Percentiles rank a stretch among this genome's conserved stretches.
Conservation (phyloP, 768 basidiomycete species). For the Ramaria sp. region DNA sequence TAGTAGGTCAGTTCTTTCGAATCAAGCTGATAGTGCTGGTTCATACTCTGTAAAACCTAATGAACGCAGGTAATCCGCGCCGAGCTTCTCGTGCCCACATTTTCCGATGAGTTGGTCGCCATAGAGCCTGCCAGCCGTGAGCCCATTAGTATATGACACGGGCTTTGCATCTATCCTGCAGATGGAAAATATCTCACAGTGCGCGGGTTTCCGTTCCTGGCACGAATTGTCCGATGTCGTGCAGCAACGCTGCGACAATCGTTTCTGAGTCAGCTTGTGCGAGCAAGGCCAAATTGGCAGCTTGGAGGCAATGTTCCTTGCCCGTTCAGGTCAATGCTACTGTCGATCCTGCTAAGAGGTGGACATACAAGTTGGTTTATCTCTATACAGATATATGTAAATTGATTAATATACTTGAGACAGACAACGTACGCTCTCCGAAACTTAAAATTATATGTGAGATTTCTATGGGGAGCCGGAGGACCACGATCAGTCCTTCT, state of each 20-base stretch:
- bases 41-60: constrained; percentile 8
- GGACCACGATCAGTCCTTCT: too few species aligned
- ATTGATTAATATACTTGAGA: neutral
- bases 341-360: neutral
- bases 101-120: constrained; percentile 5
- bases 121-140: neutral
- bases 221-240: constrained; percentile 12
- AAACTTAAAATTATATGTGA: too few species aligned
- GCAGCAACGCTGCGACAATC: constrained; percentile 11
- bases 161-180: too few species aligned
- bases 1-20: neutral
- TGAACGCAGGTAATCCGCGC: constrained; percentile 7
- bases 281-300: constrained; percentile 5
- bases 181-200: too few species aligned
- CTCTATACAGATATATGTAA: neutral
- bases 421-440: too few species aligned
- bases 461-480: too few species aligned
- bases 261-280: constrained; percentile 10
- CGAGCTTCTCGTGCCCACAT: constrained; percentile 10
- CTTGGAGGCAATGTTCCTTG: constrained; percentile 13
- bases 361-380: constrained; percentile 7
- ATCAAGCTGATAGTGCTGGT: neutral
- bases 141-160: too few species aligned
- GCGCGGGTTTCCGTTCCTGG: constrained; percentile 3
- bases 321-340: neutral